These are phyloP conservation scores for Physaria fendleri DNA, from an alignment of 345 rosid genomes.

Conservation along the genomic window DNA sequence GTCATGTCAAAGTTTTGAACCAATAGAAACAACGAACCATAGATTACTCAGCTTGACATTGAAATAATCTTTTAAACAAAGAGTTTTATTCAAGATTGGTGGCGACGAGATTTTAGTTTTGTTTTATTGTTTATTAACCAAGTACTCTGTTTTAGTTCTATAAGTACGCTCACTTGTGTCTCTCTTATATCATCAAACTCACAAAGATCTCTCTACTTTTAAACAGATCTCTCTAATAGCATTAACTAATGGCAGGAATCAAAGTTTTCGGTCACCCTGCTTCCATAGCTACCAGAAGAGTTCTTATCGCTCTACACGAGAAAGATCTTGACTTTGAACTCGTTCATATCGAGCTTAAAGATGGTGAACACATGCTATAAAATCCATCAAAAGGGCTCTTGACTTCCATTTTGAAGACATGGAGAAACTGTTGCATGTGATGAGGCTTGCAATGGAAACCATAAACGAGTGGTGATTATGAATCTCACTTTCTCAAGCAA, in stretches of 20 bases:
- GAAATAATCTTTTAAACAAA: neutral
- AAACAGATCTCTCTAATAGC: neutral
- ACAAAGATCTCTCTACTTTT: neutral
- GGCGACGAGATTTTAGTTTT: neutral
- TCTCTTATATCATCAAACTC: conserved; percentile 11
- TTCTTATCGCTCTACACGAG: too few species aligned
- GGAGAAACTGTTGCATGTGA: conserved; percentile 66
- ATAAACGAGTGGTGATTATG: conserved; percentile 43
- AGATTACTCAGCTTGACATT: neutral
- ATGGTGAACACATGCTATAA: too few species aligned
- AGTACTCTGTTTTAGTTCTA: conserved; percentile 1
- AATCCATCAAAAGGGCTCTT: conserved; percentile 72
- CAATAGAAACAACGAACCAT: conserved; percentile 11
- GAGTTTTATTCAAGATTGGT: conserved; percentile 10
- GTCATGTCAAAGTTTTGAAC: neutral
- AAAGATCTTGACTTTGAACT: too few species aligned
- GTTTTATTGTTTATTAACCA: neutral
- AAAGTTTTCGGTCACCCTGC: too few species aligned
- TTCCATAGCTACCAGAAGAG: too few species aligned
- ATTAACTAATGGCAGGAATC: too few species aligned
- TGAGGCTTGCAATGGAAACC: conserved; percentile 77
- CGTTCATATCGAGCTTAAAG: too few species aligned
- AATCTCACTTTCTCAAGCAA: too few species aligned
- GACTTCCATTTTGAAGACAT: conserved; percentile 91
- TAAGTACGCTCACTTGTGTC: conserved; percentile 5